These are phyloP conservation scores for Colletotrichum coccodes DNA, from an alignment of 2,329 filamentous ascomycete genomes.

Conservation along the genomic window DNA sequence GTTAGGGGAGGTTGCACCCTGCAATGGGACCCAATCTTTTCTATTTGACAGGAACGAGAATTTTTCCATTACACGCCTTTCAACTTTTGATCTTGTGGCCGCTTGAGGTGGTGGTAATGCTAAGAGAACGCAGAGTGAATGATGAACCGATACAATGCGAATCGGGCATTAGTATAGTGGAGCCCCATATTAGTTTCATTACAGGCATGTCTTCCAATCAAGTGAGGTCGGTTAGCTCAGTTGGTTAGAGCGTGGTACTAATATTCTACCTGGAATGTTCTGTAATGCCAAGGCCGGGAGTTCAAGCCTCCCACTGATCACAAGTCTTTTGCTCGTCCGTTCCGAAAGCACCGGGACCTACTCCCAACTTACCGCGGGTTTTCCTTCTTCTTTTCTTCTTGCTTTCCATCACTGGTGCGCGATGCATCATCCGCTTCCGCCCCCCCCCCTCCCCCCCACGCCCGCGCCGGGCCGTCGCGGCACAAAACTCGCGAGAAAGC, in stretches of 20 bases:
- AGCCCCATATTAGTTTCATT: not conserved
- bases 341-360: no score
- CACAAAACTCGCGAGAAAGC: no score
- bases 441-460: not conserved
- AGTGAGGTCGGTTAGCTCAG: conserved; percentile 24
- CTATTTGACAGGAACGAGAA: no score
- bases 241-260: conserved; percentile 22
- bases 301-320: conserved; percentile 22
- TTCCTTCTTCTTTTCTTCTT: no score
- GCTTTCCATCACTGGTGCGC: not conserved
- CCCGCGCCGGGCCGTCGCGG: not conserved
- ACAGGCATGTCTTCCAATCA: not conserved
- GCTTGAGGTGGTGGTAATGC: no score
- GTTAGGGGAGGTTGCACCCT: not conserved
- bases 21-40: not conserved
- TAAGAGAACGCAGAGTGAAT: no score
- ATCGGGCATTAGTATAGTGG: no score
- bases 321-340: not conserved
- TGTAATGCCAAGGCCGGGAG: conserved; percentile 19
- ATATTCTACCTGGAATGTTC: not conserved
- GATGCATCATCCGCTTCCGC: no score
- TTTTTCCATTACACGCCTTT: not conserved
- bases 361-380: no score
- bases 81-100: no score
- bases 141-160: no score